Percentiles rank a stretch among this genome's conserved stretches.
phyloP scores from a whole-genome alignment of 106 monocot species.

The Dendrobium nobile region DNA sequence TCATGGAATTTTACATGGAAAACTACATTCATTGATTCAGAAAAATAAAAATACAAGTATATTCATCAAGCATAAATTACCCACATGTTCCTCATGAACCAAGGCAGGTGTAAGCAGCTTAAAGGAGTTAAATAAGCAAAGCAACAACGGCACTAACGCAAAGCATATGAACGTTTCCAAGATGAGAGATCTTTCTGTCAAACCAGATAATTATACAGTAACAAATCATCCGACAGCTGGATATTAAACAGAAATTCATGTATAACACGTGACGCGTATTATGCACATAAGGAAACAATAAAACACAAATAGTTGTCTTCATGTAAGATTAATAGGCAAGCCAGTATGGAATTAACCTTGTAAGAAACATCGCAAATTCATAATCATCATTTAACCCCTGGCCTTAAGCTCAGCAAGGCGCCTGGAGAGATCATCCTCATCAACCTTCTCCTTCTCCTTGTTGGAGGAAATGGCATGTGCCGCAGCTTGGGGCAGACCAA shows the following conservation, averaged over 20 bases:
- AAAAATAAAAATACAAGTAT: too few relatives aligned
- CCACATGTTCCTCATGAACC: background rate
- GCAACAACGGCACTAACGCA: background rate
- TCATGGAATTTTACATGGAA: background rate
- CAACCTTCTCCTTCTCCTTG: slow-evolving; percentile 18
- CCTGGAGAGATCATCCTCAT: slow-evolving; percentile 16
- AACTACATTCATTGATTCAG: background rate
- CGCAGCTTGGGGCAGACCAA: slow-evolving; percentile 21
- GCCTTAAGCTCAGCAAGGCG: slow-evolving; percentile 20
- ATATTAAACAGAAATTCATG: background rate
- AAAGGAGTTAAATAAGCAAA: background rate
- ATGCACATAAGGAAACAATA: background rate
- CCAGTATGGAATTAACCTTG: background rate
- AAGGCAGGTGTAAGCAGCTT: background rate
- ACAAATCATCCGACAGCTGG: background rate
- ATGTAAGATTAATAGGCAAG: background rate
- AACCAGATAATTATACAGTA: background rate
- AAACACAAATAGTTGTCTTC: background rate
- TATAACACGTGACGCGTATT: background rate
- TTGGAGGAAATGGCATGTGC: slow-evolving; percentile 12
- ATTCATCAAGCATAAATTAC: too few relatives aligned
- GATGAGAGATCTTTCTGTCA: background rate
- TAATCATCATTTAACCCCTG: slow-evolving; percentile 9
- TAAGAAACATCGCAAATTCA: background rate
- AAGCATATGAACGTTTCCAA: background rate